These are phyloP conservation scores for Kalaharituber pfeilii DNA, from an alignment of 2,329 filamentous ascomycete genomes.

Conservation along the genomic window DNA sequence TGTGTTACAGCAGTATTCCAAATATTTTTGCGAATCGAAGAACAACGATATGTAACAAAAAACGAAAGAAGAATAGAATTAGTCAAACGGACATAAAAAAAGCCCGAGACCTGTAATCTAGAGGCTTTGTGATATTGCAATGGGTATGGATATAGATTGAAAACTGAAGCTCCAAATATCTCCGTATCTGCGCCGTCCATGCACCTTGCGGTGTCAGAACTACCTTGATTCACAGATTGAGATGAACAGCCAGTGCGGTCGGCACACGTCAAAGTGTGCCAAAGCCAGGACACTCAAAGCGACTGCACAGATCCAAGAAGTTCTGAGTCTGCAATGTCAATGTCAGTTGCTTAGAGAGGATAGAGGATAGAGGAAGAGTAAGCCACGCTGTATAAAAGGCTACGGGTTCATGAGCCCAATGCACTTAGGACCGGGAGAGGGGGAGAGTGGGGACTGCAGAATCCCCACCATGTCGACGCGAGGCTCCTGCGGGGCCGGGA, in stretches of 20 bases:
- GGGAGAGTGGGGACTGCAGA: no score
- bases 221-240: neutral
- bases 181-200: neutral
- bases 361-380: no score
- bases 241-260: neutral
- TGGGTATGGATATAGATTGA: no score
- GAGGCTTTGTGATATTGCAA: neutral
- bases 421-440: no score
- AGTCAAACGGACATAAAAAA: constrained; percentile 14
- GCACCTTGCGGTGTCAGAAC: neutral
- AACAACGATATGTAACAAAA: neutral
- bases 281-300: neutral
- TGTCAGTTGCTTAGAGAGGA: no score
- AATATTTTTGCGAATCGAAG: neutral
- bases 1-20: neutral
- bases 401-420: no score
- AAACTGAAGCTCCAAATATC: neutral
- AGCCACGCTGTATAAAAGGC: no score
- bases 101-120: neutral
- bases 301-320: neutral
- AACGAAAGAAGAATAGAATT: neutral
- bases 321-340: no score
- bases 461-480: no score
- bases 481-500: neutral
- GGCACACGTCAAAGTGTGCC: neutral